Base-by-base conservation (phyloP, 108 stramenopile genomes). In the Pseudonitzschia delicatissima region DNA sequence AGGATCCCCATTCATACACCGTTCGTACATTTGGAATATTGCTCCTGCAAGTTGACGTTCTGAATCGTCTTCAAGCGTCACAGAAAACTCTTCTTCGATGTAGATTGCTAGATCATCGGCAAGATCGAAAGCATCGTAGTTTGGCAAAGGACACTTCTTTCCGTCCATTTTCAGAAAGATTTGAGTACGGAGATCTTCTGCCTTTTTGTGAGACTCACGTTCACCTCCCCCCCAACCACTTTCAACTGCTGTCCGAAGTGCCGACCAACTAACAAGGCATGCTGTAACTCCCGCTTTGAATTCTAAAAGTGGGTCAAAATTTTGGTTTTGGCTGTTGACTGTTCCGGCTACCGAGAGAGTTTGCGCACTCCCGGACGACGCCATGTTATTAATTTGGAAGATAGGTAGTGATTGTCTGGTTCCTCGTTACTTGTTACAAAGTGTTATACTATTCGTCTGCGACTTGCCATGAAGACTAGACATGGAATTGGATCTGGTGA, bases 211-310 rank as follows among this genome's bases (percentile, higher is more conserved):
- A 3, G 78, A 82, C 42, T 69, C 69, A 37, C 66, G 50, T 40
- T 81, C 79, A 2, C 78, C 67, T 0, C 92, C 92, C 26, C 92
- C 93, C 93, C 93, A 94, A 23, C 76, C 81, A 61, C 77, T 74
- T 67, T 90, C 84, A 0, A 90, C 90, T 31, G 93, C 88, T 18
- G 84, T 79, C 39, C 78, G 74, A 7, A 91, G 59, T 12, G 93
- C 88, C 2, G 90, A 91, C 93, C 93, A 94, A 13, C 87, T 84
- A 0, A 90, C 83, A 28, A 94, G 79, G 45, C 76, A 72, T 17
- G 93, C 93, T 21, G 93, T 94, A 12, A 91, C 93, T 45, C 93
- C 93, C 17, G 90, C 90, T 35, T 77, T 81, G 82, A 94, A 94
- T 68, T 87, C 88, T 33, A 73, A 66, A 23, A 80, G 62, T 0